A percentile compares a stretch with the other conserved stretches of the same genome.
These are phyloP conservation scores for Leccinum variicolor DNA, from an alignment of 768 basidiomycete species.

Conservation along the genomic window DNA sequence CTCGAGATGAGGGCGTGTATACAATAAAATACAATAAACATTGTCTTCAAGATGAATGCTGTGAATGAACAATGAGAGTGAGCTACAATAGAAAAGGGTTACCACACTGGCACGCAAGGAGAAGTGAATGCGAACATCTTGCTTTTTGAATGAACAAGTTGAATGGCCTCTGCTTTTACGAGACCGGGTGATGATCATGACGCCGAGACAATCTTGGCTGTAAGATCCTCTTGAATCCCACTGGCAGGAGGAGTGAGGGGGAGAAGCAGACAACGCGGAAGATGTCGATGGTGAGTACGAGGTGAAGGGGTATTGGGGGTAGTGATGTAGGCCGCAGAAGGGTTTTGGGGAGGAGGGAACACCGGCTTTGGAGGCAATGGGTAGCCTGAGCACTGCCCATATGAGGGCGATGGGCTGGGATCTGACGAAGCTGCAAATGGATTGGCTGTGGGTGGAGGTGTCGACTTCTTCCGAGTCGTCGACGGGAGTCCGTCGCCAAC, in stretches of 20 bases:
- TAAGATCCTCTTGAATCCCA: too few species aligned
- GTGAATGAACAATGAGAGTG: constrained; percentile 22
- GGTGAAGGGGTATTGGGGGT: too few species aligned
- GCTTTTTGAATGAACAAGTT: constrained; percentile 39
- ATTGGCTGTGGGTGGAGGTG: too few species aligned
- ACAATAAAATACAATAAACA: constrained; percentile 20
- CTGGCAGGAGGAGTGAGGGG: too few species aligned
- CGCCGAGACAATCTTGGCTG: too few species aligned
- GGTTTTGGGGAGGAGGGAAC: too few species aligned
- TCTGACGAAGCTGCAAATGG: too few species aligned
- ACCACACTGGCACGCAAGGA: constrained; percentile 63
- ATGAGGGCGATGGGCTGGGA: not conserved
- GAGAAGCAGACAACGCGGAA: too few species aligned
- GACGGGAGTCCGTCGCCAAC: too few species aligned
- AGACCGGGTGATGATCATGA: constrained; percentile 31
- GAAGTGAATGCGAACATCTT: constrained; percentile 67
- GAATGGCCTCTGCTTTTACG: constrained; percentile 19
- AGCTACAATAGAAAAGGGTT: constrained; percentile 27
- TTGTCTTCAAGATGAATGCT: constrained; percentile 30
- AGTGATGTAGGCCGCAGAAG: too few species aligned
- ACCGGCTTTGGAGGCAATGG: not conserved
- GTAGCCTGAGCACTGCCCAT: not conserved
- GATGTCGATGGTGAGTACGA: too few species aligned
- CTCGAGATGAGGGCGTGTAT: constrained; percentile 10
- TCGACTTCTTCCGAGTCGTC: too few species aligned